Conservation (phyloP, 192 early-diverging fungal genomes). For the Coemansia sp. region DNA sequence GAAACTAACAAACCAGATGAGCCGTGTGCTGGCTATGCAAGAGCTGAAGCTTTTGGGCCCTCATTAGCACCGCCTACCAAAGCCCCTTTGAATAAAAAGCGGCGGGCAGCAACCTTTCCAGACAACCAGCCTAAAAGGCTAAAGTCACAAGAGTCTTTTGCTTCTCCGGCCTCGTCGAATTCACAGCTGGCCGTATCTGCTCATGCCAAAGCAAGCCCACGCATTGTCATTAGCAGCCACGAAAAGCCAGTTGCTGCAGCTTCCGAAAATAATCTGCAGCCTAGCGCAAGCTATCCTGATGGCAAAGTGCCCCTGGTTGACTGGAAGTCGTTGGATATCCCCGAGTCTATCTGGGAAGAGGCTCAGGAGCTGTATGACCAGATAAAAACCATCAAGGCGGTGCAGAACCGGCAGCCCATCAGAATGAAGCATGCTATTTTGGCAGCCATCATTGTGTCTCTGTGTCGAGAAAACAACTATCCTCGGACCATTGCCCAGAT, state of each 20-base stretch:
- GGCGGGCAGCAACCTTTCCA: too few relatives aligned
- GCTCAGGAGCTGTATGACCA: slow-evolving; percentile 53
- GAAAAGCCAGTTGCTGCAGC: neutral
- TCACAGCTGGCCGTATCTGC: too few relatives aligned
- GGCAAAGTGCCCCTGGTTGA: slow-evolving; percentile 29
- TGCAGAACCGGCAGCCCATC: slow-evolving; percentile 65
- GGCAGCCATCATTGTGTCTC: slow-evolving; percentile 60
- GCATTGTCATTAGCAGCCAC: too few relatives aligned
- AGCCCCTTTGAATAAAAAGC: too few relatives aligned
- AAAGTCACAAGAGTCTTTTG: too few relatives aligned
- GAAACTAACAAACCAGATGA: neutral
- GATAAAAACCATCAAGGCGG: slow-evolving; percentile 59
- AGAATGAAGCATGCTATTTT: slow-evolving; percentile 62
- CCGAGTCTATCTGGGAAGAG: slow-evolving; percentile 32
- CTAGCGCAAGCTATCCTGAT: neutral
- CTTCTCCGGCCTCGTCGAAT: too few relatives aligned
- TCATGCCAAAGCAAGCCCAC: too few relatives aligned
- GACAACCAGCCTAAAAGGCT: too few relatives aligned
- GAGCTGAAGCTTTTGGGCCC: too few relatives aligned
- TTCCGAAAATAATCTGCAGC: neutral
- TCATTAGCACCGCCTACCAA: too few relatives aligned
- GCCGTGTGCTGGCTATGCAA: too few relatives aligned
- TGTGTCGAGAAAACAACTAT: slow-evolving; percentile 57
- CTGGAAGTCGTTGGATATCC: slow-evolving; percentile 36
- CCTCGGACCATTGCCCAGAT: slow-evolving; percentile 65